Percentiles rank a stretch among this genome's conserved stretches.
These are phyloP conservation scores for Mycoemilia scoparia DNA, from an alignment of 192 early-diverging fungal genomes.

Conservation along the genomic window DNA sequence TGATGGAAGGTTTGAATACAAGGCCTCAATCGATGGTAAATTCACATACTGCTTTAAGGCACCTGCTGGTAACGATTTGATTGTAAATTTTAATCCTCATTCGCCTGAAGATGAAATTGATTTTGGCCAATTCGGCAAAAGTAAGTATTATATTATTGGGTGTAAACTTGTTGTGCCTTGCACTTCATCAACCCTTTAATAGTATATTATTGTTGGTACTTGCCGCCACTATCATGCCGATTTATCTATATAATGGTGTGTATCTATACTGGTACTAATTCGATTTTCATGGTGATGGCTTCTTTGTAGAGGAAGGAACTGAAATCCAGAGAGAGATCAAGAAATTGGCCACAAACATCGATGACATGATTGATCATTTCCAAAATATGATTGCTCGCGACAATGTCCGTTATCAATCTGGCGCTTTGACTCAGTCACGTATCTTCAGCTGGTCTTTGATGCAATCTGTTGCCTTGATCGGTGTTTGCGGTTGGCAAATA, in stretches of 20 bases:
- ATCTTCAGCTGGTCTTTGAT: constrained; percentile 27
- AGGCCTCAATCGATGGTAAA: constrained; percentile 15
- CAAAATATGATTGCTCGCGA: constrained; percentile 29
- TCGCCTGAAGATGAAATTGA: constrained; percentile 20
- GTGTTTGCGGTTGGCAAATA: constrained; percentile 29
- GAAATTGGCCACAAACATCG: constrained; percentile 25
- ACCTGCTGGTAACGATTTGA: constrained; percentile 22
- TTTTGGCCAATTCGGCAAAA: too few species aligned
- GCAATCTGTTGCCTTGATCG: constrained; percentile 19
- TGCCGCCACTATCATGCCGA: too few species aligned
- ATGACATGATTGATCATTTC: constrained; percentile 26
- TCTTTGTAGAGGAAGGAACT: constrained; percentile 12
- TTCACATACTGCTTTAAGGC: constrained; percentile 25
- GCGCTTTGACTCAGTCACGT: constrained; percentile 16
- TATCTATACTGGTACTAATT: too few species aligned
- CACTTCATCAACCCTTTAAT: too few species aligned
- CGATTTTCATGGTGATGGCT: too few species aligned
- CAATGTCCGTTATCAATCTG: constrained; percentile 24
- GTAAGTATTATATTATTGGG: too few species aligned
- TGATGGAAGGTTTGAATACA: constrained; percentile 21
- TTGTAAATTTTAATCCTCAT: constrained; percentile 28
- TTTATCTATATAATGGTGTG: too few species aligned
- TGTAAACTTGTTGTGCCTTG: too few species aligned
- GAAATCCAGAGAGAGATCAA: constrained; percentile 21
- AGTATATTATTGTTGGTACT: too few species aligned